Evolutionary conservation across 108 stramenopile species (phyloP), one percentile per base, ranked within the genome.

Genomic region (Skeletonema menzelii): DNA sequence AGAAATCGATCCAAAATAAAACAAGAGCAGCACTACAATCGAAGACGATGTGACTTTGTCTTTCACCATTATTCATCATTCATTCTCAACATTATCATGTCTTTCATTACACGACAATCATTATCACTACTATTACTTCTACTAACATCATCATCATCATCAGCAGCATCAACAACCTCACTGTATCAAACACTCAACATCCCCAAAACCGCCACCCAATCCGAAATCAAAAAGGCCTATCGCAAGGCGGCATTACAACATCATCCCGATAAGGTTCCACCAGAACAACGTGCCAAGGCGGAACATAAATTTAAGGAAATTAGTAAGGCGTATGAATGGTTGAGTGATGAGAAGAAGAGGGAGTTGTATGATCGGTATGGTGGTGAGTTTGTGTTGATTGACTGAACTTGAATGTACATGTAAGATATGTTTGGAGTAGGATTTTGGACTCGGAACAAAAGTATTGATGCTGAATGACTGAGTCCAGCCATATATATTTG

Each of bases 361-460:
- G 79, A 85, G 19, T 56, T 95, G 38, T 99, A 98, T 80, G 98
- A 99, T 84, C 55, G 79, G 42, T 98, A 93, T 77, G 99, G 99
- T 14, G 91, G 40, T 42, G 15, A 42, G 40, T n/a, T n/a, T n/a
- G n/a, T n/a, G 40, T 1, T 42, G 11, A 11, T 37, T 8, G 35
- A 35, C 8, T 35, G 35, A 31, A 37, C 11, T n/a, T 42, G 0
- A 3, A n/a, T 42, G 40, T 42, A 15, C 2, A 15, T n/a, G 14
- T 40, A 3, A n/a, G n/a, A n/a, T n/a, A n/a, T n/a, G n/a, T n/a
- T n/a, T n/a, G n/a, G n/a, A n/a, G n/a, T n/a, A n/a, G n/a, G n/a
- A n/a, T n/a, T n/a, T n/a, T n/a, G n/a, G n/a, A n/a, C n/a, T n/a
- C n/a, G n/a, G 30, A 30, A 30, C 4, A 30, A 3, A 30, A 3